phyloP scores from a whole-genome alignment of 352 stramenopile species.

The Phytophthora constricta region DNA sequence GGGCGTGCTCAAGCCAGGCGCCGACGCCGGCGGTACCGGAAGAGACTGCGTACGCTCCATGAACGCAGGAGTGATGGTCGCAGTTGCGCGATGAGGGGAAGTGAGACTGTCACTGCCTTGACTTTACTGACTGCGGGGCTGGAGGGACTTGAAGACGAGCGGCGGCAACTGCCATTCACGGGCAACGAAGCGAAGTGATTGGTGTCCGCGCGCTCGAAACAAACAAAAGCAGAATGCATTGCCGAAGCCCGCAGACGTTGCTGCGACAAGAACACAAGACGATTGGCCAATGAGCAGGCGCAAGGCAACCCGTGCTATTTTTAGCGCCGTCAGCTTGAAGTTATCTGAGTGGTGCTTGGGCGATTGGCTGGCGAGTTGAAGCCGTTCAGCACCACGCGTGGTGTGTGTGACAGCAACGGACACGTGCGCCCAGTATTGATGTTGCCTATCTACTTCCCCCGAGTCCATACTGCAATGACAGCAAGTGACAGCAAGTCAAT shows the following conservation, averaged over 20 bases:
- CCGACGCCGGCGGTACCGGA: slow-evolving; percentile 16
- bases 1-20: slow-evolving; percentile 5
- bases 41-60: slow-evolving; percentile 45
- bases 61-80: slow-evolving; percentile 36
- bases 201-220: background rate
- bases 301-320: background rate
- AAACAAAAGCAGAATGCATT: slow-evolving; percentile 1
- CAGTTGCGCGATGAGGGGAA: slow-evolving; percentile 8
- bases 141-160: background rate
- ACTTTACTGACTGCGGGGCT: background rate
- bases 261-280: slow-evolving; percentile 3
- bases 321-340: background rate
- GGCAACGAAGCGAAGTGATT: background rate
- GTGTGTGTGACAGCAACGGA: too few species aligned
- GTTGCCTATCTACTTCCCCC: too few species aligned
- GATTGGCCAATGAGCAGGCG: slow-evolving; percentile 1
- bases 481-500: too few species aligned
- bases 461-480: too few species aligned
- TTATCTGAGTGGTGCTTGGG: background rate
- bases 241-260: too few species aligned
- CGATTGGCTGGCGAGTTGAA: slow-evolving; percentile 1
- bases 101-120: background rate
- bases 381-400: background rate
- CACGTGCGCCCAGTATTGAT: too few species aligned
- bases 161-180: background rate